phyloP scores from a whole-genome alignment of 1,139 yeast genomes.

The Debaryomyces nepalensis region DNA sequence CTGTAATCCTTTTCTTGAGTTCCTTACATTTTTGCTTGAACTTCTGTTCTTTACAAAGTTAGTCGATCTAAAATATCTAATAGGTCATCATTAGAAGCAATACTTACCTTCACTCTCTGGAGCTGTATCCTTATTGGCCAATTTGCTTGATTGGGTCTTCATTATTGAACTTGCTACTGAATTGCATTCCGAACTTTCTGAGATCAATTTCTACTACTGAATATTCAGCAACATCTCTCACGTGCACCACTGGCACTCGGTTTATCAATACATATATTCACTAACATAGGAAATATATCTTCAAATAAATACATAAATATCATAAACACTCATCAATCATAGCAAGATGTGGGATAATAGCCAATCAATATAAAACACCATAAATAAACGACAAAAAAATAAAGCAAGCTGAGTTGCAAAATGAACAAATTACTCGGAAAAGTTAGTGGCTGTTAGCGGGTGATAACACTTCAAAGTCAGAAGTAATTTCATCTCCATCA shows the following conservation, averaged over 20 bases:
- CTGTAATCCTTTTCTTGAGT: slow-evolving; percentile 70
- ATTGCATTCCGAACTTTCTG: neutral
- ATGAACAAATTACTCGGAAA: neutral
- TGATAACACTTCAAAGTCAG: slow-evolving; percentile 48
- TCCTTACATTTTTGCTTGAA: slow-evolving; percentile 70
- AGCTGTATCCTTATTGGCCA: slow-evolving; percentile 32
- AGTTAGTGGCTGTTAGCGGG: slow-evolving; percentile 24
- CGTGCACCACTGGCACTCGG: slow-evolving; percentile 5
- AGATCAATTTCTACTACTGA: no score
- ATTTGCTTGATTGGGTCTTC: slow-evolving; percentile 17
- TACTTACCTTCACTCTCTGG: slow-evolving; percentile 51
- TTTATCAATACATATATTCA: slow-evolving; percentile 1
- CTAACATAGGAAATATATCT: neutral
- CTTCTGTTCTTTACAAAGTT: slow-evolving; percentile 37
- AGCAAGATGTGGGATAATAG: neutral
- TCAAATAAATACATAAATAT: neutral
- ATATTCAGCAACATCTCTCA: slow-evolving; percentile 2
- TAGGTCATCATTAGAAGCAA: neutral
- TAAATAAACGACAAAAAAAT: neutral
- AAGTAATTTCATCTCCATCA: slow-evolving; percentile 31
- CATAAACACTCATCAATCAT: slow-evolving; percentile 5
- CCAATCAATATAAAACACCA: neutral
- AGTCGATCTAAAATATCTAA: slow-evolving; percentile 11
- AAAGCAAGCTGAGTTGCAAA: neutral
- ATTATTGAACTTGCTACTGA: slow-evolving; percentile 2